Evolutionary conservation across 192 early-diverging fungal species (phyloP).

Genomic region (Lobosporangium transversale): DNA sequence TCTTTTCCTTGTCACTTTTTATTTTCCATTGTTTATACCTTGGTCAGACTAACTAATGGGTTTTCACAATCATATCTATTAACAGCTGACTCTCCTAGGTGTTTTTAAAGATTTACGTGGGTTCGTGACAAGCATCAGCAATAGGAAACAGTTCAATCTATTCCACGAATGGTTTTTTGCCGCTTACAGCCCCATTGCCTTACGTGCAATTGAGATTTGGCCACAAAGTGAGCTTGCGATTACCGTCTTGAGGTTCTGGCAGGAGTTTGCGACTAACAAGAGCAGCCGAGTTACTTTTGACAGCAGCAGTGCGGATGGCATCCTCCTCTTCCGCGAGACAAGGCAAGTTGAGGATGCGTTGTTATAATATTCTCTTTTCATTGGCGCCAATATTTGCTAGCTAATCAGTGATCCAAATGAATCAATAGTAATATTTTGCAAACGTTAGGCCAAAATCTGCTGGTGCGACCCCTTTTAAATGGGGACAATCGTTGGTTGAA

Average conservation of each 20-base stretch:
- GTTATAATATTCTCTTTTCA: not conserved
- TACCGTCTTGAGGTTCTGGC: slow-evolving; percentile 78
- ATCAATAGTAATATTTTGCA: slow-evolving; percentile 24
- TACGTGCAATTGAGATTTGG: slow-evolving; percentile 75
- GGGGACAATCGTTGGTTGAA: slow-evolving; percentile 26
- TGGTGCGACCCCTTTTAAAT: slow-evolving; percentile 12
- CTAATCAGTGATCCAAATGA: no score
- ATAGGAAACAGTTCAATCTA: slow-evolving; percentile 64
- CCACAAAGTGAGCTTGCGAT: slow-evolving; percentile 68
- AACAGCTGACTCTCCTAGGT: slow-evolving; percentile 60
- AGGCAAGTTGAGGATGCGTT: no score
- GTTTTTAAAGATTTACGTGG: slow-evolving; percentile 84
- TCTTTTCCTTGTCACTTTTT: not conserved
- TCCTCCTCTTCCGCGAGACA: slow-evolving; percentile 90
- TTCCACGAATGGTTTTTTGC: slow-evolving; percentile 93
- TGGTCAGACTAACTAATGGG: no score
- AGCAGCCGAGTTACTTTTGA: slow-evolving; percentile 87
- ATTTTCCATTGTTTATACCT: no score
- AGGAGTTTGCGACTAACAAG: slow-evolving; percentile 85
- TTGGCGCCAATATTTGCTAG: no score
- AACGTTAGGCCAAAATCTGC: slow-evolving; percentile 26
- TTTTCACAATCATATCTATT: no score
- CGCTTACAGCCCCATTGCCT: slow-evolving; percentile 66
- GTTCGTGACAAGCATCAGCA: slow-evolving; percentile 72
- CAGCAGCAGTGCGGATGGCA: slow-evolving; percentile 85